phyloP scores from a whole-genome alignment of 352 stramenopile species.

The Pythium phragmiticola region DNA sequence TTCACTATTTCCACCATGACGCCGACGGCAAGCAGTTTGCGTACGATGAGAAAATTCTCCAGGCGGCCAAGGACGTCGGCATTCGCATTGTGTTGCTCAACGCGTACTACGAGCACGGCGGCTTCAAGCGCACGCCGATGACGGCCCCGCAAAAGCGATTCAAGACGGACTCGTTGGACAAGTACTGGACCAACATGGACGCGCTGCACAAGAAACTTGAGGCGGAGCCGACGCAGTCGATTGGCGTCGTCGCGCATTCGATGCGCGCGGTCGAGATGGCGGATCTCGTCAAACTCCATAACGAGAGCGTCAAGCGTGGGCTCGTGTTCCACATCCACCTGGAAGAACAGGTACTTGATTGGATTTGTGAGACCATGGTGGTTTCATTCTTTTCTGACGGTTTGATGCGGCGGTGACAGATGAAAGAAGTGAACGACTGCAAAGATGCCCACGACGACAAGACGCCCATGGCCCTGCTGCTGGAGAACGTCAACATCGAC shows the following conservation, averaged over 20 bases:
- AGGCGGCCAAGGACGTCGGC: slow-evolving; percentile 56
- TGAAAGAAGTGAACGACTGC: slow-evolving; percentile 78
- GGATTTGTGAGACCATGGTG: background rate
- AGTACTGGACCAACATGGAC: slow-evolving; percentile 77
- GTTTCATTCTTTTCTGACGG: background rate
- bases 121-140: slow-evolving; percentile 62
- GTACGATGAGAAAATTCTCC: slow-evolving; percentile 71
- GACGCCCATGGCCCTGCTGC: slow-evolving; percentile 62
- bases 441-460: slow-evolving; percentile 51
- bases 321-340: slow-evolving; percentile 27
- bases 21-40: slow-evolving; percentile 50
- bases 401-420: slow-evolving; percentile 18
- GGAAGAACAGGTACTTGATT: slow-evolving; percentile 16
- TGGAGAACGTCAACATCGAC: slow-evolving; percentile 66
- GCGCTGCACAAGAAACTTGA: slow-evolving; percentile 35
- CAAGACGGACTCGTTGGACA: slow-evolving; percentile 59
- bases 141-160: slow-evolving; percentile 65
- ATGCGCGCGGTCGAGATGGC: slow-evolving; percentile 63
- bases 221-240: slow-evolving; percentile 39
- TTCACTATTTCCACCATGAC: slow-evolving; percentile 82
- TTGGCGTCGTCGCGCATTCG: slow-evolving; percentile 75
- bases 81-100: slow-evolving; percentile 77
- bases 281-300: slow-evolving; percentile 63
- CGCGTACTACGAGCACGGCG: slow-evolving; percentile 71
- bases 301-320: slow-evolving; percentile 58